Base-by-base conservation (phyloP, 1,139 yeast species). In the Meyerozyma athensensis region DNA sequence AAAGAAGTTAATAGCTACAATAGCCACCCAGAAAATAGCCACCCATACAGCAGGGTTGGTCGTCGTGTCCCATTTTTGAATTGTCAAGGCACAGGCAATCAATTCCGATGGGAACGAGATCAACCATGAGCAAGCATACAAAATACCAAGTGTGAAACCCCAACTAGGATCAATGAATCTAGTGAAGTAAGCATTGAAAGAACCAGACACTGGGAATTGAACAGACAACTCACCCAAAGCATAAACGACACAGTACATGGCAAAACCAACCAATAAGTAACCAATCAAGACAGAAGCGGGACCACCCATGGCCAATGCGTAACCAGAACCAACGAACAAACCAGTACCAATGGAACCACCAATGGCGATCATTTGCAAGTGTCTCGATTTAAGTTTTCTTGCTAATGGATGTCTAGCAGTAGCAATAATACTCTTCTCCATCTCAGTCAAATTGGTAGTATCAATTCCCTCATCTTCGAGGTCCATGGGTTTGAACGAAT, bases 291-390 rank as follows among this genome's bases (percentile, higher is more conserved):
- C 55, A 35, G 80, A 69, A 3, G 80, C 87, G 10, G 92, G 90
- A 32, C 92, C 92, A 55, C 86, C 85, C 14, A 63, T 67, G 39
- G 72, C 65, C 44, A 87, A 64, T 2, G 84, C 83, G 38, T 73
- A 70, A 20, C 95, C 95, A 43, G 82, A 75, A 40, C 87, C 83
- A 9, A 86, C 84, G 50, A 72, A 72, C 39, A 73, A 49, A 61
- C 62, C 50, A 50, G 64, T 45, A 43, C 67, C 65, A 38, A 68
- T 67, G 36, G 65, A 53, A 34, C 74, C 74, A 36, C 73, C 74
- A 41, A 68, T 59, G 33, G 74, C 72, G 44, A 68, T 66, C 73
- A 66, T 65, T 42, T 65, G 70, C 40, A 68, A 55, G 45, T 68
- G 74, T 44, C 72, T 57, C 30, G 65, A 54, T 43, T 64, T 59